These are phyloP conservation scores for Jatropha multifida DNA, from an alignment of 441 rosid species.

Conservation along the genomic window DNA sequence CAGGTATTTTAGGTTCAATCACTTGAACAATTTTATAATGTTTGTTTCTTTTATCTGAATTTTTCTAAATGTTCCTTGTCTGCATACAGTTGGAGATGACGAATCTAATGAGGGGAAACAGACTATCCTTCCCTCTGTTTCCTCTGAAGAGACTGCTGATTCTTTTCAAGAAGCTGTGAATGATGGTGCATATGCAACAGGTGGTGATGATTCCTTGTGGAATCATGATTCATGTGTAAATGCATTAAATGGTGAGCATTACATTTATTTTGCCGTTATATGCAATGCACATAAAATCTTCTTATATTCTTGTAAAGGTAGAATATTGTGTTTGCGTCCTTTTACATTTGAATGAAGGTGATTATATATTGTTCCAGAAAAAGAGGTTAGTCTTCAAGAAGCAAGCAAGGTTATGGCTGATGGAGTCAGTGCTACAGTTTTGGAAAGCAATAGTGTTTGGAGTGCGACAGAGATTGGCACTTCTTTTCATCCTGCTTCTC, in stretches of 20 bases:
- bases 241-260: conserved; percentile 32
- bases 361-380: conserved; percentile 26
- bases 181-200: conserved; percentile 29
- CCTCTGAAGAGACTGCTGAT: conserved; percentile 29
- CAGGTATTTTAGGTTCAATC: conserved; percentile 33
- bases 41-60: conserved; percentile 12
- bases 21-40: background rate
- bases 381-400: conserved; percentile 26
- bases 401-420: conserved; percentile 23
- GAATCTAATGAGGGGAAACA: conserved; percentile 41
- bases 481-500: conserved; percentile 17
- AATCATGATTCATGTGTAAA: conserved; percentile 21
- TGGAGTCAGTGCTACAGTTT: conserved; percentile 3
- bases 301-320: background rate
- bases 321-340: background rate
- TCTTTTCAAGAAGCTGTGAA: conserved; percentile 29
- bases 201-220: conserved; percentile 21
- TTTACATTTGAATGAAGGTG: conserved; percentile 1
- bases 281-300: background rate
- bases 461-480: conserved; percentile 21
- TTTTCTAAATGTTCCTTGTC: conserved; percentile 8
- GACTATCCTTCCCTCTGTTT: conserved; percentile 27
- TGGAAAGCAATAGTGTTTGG: conserved; percentile 22
- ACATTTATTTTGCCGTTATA: conserved; percentile 1
- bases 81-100: conserved; percentile 33